Conservation (phyloP, 2,329 filamentous ascomycete species). For the Dothistroma pini region DNA sequence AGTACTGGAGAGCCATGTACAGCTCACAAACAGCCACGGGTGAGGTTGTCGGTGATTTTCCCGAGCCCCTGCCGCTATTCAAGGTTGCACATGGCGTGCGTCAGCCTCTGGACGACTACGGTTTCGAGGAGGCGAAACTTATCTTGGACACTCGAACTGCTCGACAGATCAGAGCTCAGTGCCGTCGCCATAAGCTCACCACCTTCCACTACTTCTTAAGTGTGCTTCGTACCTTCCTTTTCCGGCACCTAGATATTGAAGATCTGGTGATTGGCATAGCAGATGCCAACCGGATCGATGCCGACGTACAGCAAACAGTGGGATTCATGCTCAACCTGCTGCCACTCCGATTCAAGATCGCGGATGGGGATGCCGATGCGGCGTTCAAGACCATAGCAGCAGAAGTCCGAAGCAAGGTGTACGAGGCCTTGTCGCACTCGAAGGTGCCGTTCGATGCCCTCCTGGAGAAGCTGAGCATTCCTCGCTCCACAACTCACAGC, state of each 20-base stretch:
- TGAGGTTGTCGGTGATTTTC: slow-evolving; percentile 3
- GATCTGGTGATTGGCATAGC: slow-evolving; percentile 43
- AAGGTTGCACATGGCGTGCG: slow-evolving; percentile 6
- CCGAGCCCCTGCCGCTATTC: slow-evolving; percentile 13
- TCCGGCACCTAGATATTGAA: slow-evolving; percentile 23
- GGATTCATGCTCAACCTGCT: slow-evolving; percentile 43
- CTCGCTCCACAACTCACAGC: slow-evolving; percentile 25
- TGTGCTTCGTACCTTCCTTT: slow-evolving; percentile 33
- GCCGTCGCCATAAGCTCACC: slow-evolving; percentile 13
- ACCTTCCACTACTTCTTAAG: slow-evolving; percentile 39
- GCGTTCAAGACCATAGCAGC: slow-evolving; percentile 12
- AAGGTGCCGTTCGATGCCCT: slow-evolving; percentile 35
- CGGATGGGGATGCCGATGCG: not conserved
- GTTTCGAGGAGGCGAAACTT: slow-evolving; percentile 7
- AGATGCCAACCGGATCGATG: slow-evolving; percentile 37
- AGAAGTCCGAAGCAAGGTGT: slow-evolving; percentile 11
- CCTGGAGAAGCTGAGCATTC: slow-evolving; percentile 29
- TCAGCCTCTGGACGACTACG: slow-evolving; percentile 7
- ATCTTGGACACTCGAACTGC: slow-evolving; percentile 3
- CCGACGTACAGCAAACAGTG: slow-evolving; percentile 28
- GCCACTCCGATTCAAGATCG: slow-evolving; percentile 32
- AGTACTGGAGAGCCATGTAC: too few relatives aligned
- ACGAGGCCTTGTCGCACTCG: slow-evolving; percentile 28
- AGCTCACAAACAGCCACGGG: too few relatives aligned
- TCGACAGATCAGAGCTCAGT: slow-evolving; percentile 11